phyloP scores from a whole-genome alignment of 23 red algal species.

The Pyropia haitanensis region DNA sequence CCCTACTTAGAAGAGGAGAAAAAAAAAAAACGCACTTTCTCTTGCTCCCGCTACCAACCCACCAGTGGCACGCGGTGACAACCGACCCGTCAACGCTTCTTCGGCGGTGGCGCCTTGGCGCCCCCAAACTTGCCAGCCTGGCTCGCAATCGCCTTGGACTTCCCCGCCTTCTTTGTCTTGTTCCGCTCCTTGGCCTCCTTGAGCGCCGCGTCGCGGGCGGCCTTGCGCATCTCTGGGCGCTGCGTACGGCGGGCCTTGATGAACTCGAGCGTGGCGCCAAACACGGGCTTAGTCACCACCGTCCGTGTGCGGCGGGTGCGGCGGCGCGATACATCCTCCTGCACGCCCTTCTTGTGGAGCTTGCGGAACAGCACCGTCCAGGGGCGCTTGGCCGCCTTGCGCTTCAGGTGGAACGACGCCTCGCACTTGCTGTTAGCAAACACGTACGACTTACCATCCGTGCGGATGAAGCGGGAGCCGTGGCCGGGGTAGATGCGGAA shows the following conservation, averaged over 20 bases:
- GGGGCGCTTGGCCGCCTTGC: conserved; percentile 85
- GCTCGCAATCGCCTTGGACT: conserved; percentile 7
- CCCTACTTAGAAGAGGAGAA: no score
- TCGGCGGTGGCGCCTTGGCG: no score
- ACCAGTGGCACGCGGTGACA: no score
- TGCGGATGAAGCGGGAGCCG: conserved; percentile 73
- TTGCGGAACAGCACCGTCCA: conserved; percentile 97
- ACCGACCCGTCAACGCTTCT: no score
- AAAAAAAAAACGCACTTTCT: no score
- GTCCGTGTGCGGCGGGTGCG: conserved; percentile 53
- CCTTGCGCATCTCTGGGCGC: conserved; percentile 72
- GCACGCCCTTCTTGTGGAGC: conserved; percentile 92
- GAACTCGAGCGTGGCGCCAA: conserved; percentile 92
- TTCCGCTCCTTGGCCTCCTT: conserved; percentile 91
- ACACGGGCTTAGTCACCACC: conserved; percentile 80
- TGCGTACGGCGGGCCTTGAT: conserved; percentile 88
- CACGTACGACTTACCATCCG: conserved; percentile 65
- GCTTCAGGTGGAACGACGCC: conserved; percentile 93
- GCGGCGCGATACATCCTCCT: conserved; percentile 74
- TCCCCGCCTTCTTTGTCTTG: conserved; percentile 22
- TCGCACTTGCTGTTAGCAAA: conserved; percentile 92
- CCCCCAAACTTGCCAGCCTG: no score
- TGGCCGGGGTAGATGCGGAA: conserved; percentile 97
- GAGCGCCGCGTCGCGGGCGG: conserved; percentile 69
- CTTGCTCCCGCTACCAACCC: no score